phyloP scores from a whole-genome alignment of 169 alveolate species.

The Eimeria necatrix region DNA sequence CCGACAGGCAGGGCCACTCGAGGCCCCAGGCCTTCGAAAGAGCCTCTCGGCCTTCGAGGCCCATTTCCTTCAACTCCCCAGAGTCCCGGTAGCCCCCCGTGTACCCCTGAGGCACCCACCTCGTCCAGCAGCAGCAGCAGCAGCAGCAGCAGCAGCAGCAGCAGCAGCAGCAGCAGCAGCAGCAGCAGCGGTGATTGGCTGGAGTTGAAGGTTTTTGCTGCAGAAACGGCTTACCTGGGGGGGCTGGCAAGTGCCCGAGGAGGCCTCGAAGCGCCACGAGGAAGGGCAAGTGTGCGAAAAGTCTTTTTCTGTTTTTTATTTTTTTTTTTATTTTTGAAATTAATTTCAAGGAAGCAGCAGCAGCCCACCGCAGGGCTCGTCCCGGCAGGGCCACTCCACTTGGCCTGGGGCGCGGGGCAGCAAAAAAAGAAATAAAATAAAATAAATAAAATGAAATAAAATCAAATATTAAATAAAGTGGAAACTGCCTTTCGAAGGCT shows the following conservation, averaged over 20 bases:
- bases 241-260: slow-evolving; percentile 43
- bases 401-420: slow-evolving; percentile 31
- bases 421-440: neutral
- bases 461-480: neutral
- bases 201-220: no score
- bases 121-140: slow-evolving; percentile 1
- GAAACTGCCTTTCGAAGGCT: neutral
- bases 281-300: slow-evolving; percentile 72
- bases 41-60: neutral
- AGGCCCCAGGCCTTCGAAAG: neutral
- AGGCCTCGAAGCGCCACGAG: slow-evolving; percentile 45
- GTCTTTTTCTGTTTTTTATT: neutral
- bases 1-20: neutral
- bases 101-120: neutral
- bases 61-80: slow-evolving; percentile 11
- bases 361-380: slow-evolving; percentile 63
- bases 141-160: neutral
- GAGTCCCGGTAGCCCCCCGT: slow-evolving; percentile 37
- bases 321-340: neutral
- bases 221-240: slow-evolving; percentile 15
- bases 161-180: slow-evolving; percentile 6
- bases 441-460: neutral
- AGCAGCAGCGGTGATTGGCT: neutral
- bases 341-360: neutral
- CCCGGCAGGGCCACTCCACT: slow-evolving; percentile 72